These are phyloP conservation scores for Carpinus viminea DNA, from an alignment of 306 rosid genomes.

Conservation along the genomic window DNA sequence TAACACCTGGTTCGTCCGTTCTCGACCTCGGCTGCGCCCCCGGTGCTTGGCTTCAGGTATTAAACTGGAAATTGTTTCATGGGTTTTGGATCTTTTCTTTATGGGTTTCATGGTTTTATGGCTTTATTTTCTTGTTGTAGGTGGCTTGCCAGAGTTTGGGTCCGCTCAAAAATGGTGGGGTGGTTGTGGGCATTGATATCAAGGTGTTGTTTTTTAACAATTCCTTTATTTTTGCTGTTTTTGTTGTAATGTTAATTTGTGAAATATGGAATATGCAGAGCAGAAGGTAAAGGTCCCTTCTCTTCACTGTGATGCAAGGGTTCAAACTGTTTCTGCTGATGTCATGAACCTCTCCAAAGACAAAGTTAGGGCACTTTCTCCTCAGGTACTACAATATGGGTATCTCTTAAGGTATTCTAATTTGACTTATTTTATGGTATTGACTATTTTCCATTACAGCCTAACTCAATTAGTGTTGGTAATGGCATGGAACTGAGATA, in stretches of 20 bases:
- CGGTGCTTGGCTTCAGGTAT: slow-evolving; percentile 92
- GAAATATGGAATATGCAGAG: slow-evolving; percentile 48
- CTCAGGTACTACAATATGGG: slow-evolving; percentile 44
- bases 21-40: slow-evolving; percentile 98
- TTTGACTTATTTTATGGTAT: neutral
- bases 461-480: neutral
- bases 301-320: slow-evolving; percentile 78
- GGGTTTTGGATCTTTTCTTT: neutral
- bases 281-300: slow-evolving; percentile 89
- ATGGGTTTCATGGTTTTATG: neutral
- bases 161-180: slow-evolving; percentile 59
- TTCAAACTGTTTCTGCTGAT: slow-evolving; percentile 70
- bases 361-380: slow-evolving; percentile 58
- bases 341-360: slow-evolving; percentile 59
- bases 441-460: neutral
- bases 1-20: slow-evolving; percentile 64
- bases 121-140: slow-evolving; percentile 23
- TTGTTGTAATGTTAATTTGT: neutral
- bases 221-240: neutral
- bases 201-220: slow-evolving; percentile 43
- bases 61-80: neutral
- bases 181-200: slow-evolving; percentile 77
- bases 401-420: neutral
- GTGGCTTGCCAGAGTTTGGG: slow-evolving; percentile 95
- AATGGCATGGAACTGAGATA: neutral